Evolutionary conservation across 1,284 basidiomycete species (phyloP), one percentile per base, ranked within the genome.

Genomic region (Trichosporon faecale): DNA sequence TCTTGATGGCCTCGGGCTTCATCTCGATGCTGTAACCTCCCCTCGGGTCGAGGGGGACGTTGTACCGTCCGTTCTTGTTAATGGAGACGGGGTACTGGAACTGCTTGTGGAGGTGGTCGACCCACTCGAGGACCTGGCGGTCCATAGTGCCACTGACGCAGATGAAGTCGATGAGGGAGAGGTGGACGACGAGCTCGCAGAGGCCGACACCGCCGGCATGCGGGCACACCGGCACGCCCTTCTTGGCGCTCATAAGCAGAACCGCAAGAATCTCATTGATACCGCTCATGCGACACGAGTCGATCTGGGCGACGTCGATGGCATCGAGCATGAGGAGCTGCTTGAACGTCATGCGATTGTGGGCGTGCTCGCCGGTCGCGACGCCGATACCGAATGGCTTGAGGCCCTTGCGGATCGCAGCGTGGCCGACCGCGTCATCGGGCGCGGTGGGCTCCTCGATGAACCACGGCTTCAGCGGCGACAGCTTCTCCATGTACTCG

Each of bases 341-440:
- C 85, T 98, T 98, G 88, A 98, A 98, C n/a, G 93, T 88, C 88
- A 97, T 95, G 78, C 93, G 88, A 84, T 96, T 97, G 83, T 96
- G 95, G 2, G 93, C 94, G 79, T 98, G 95, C 83, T 98, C 95
- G 66, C 95, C 95, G 0, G 95, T 98, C 1, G 95, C 95, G 63
- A 98, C 95, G 66, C 94, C 93, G 74, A 98, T 95, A 1, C 90
- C 90, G 79, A 91, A 84, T 12, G 91, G 91, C 80, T 91, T 91
- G 71, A 96, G 87, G 2, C 80, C 84, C 71, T 84, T 84, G 68
- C 86, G 83, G 73, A 87, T 87, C 3, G 80, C 79, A n/a, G 86
- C 85, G 75, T 87, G 86, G 23, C 86, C 91, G 73, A 85, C 79
- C 78, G 82, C 73, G 88, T 96, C 94, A 78, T 96, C 94, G 1